Evolutionary conservation across 768 basidiomycete species (phyloP).

Genomic region (Punctularia strigosozonata): DNA sequence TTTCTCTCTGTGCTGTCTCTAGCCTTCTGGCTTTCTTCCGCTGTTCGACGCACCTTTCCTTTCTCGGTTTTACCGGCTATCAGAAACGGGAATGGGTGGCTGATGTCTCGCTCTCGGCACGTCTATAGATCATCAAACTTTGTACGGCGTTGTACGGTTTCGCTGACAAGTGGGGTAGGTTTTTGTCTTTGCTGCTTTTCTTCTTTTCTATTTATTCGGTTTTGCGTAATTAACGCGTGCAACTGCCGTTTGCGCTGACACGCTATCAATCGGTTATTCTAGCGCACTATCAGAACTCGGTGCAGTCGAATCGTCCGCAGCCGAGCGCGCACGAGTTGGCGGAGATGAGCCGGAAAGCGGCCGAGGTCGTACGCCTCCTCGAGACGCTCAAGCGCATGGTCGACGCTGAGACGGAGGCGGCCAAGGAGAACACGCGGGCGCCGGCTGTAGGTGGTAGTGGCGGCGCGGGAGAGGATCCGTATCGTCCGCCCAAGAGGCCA

Average conservation of each 20-base stretch:
- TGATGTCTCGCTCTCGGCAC: constrained; percentile 3
- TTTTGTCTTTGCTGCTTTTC: too few relatives aligned
- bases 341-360: constrained; percentile 61
- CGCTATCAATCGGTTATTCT: too few relatives aligned
- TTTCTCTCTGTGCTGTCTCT: too few relatives aligned
- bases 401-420: not conserved
- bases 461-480: constrained; percentile 28
- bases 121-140: constrained; percentile 45
- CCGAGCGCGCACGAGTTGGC: constrained; percentile 44
- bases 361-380: constrained; percentile 54
- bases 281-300: too few relatives aligned
- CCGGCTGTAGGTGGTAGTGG: too few relatives aligned
- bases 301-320: constrained; percentile 34
- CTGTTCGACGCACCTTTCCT: constrained; percentile 28
- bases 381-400: constrained; percentile 44
- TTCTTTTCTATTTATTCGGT: constrained; percentile 2
- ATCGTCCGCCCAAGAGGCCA: constrained; percentile 61
- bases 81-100: not conserved
- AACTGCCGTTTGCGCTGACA: too few relatives aligned
- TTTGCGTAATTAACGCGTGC: not conserved
- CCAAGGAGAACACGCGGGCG: not conserved
- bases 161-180: constrained; percentile 55
- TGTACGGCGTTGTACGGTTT: constrained; percentile 53
- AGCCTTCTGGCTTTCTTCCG: too few relatives aligned
- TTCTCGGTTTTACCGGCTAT: not conserved